Evolutionary conservation across 2,329 filamentous ascomycete genomes (phyloP).

Genomic region (Corinectria fuckeliana): DNA sequence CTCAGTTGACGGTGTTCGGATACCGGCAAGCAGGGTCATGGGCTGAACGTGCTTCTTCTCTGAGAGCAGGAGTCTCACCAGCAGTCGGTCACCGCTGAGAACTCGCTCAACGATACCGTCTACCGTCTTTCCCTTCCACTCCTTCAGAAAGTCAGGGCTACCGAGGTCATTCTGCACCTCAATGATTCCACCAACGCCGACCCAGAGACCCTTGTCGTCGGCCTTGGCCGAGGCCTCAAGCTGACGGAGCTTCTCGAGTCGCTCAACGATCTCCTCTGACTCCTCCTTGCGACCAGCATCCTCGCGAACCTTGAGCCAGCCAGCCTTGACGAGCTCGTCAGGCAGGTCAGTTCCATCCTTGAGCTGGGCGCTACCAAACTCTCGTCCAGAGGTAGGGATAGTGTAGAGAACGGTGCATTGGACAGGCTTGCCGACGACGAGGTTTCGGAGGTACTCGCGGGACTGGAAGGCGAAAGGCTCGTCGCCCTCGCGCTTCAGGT

Average conservation of each 20-base stretch:
- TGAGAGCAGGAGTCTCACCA: conserved; percentile 80
- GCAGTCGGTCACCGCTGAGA: conserved; percentile 86
- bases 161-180: conserved; percentile 83
- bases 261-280: conserved; percentile 72
- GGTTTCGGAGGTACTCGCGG: conserved; percentile 86
- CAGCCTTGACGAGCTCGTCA: conserved; percentile 83
- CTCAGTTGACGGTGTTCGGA: conserved; percentile 89
- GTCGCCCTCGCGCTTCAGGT: conserved; percentile 86
- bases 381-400: conserved; percentile 82
- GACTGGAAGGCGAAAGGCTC: conserved; percentile 94
- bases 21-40: conserved; percentile 86
- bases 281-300: conserved; percentile 94
- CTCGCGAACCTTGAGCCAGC: conserved; percentile 92
- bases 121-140: conserved; percentile 85
- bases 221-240: conserved; percentile 80
- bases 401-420: conserved; percentile 88
- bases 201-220: conserved; percentile 84
- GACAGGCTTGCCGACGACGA: conserved; percentile 84
- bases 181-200: conserved; percentile 68
- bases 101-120: conserved; percentile 91
- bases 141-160: conserved; percentile 78
- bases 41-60: conserved; percentile 88
- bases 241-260: conserved; percentile 78
- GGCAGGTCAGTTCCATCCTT: conserved; percentile 79
- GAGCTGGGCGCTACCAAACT: conserved; percentile 84